phyloP scores from a whole-genome alignment of 352 stramenopile genomes.

The Phytophthora nicotianae region DNA sequence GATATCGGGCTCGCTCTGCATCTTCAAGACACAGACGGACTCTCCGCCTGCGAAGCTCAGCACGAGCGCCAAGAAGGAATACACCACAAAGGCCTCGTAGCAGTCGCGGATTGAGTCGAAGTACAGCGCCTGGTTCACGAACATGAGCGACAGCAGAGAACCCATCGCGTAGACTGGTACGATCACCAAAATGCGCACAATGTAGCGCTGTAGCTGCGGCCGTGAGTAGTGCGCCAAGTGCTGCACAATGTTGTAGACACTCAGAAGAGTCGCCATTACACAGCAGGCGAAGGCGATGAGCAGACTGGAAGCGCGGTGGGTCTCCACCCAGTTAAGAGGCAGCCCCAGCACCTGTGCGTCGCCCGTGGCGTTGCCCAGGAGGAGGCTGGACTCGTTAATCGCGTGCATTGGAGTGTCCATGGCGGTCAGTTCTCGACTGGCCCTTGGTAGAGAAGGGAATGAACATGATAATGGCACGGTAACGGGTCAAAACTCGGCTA shows the following conservation, averaged over 20 bases:
- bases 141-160: slow-evolving; percentile 83
- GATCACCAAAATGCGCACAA: slow-evolving; percentile 88
- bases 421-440: slow-evolving; percentile 1
- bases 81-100: slow-evolving; percentile 94
- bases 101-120: slow-evolving; percentile 90
- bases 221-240: slow-evolving; percentile 86
- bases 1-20: slow-evolving; percentile 84
- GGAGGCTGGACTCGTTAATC: slow-evolving; percentile 73
- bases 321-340: slow-evolving; percentile 77
- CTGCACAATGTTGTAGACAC: slow-evolving; percentile 86
- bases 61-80: slow-evolving; percentile 91
- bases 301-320: slow-evolving; percentile 54
- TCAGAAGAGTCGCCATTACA: slow-evolving; percentile 61
- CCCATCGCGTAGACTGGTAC: slow-evolving; percentile 88
- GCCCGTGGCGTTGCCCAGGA: slow-evolving; percentile 72
- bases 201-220: slow-evolving; percentile 86
- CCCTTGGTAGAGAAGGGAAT: slow-evolving; percentile 22
- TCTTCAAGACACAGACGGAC: slow-evolving; percentile 88
- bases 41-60: slow-evolving; percentile 90
- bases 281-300: slow-evolving; percentile 67
- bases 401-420: slow-evolving; percentile 39
- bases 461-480: slow-evolving; percentile 18
- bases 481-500: background rate
- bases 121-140: slow-evolving; percentile 81
- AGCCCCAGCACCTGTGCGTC: slow-evolving; percentile 62